These are phyloP conservation scores for Jimgerdemannia flammicorona DNA, from an alignment of 192 early-diverging fungal species.

Conservation along the genomic window DNA sequence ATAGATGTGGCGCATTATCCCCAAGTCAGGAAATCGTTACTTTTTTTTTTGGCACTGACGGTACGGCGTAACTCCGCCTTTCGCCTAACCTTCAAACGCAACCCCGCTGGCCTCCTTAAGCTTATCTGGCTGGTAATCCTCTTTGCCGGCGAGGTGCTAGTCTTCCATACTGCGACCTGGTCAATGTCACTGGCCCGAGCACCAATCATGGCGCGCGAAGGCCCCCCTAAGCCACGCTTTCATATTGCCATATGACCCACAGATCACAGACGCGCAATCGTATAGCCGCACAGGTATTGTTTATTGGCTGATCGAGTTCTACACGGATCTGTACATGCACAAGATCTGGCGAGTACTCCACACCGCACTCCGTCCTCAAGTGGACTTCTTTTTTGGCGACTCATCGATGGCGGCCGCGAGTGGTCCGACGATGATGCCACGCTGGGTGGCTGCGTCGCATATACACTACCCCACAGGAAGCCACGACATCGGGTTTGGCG, in stretches of 20 bases:
- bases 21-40: no score
- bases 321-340: constrained; percentile 83
- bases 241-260: constrained; percentile 78
- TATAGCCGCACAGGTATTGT: constrained; percentile 68
- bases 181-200: background rate
- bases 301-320: constrained; percentile 65
- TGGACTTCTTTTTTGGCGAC: constrained; percentile 80
- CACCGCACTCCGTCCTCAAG: constrained; percentile 50
- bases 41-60: no score
- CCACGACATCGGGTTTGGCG: constrained; percentile 89
- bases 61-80: background rate
- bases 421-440: constrained; percentile 44
- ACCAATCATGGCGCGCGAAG: background rate
- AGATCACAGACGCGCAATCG: constrained; percentile 88
- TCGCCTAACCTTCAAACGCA: background rate
- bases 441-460: background rate
- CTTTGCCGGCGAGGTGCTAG: background rate
- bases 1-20: no score
- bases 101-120: background rate
- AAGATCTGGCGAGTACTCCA: constrained; percentile 70
- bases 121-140: background rate
- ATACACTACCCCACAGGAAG: constrained; percentile 73
- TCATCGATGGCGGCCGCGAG: constrained; percentile 77
- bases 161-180: background rate
- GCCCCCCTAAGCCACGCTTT: background rate